Percentiles rank a stretch among this genome's conserved stretches.
Conservation (phyloP, 371 early-diverging fungal genomes). For the Dinochytrium kinnereticum region DNA sequence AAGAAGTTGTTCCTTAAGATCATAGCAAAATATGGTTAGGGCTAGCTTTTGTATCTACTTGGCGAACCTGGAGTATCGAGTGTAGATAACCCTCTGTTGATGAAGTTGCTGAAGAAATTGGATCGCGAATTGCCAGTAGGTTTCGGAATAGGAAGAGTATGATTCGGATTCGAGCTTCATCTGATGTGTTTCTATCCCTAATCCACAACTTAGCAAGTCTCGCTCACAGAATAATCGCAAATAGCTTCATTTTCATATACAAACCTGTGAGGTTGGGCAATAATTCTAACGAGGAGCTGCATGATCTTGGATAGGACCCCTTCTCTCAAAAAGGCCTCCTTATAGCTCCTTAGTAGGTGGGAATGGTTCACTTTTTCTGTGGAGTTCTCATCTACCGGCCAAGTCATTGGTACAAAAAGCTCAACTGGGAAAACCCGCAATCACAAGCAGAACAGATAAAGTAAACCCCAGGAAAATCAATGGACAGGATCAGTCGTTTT, state of each 20-base stretch:
- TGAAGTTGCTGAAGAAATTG: constrained; percentile 58
- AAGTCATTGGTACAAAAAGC: constrained; percentile 65
- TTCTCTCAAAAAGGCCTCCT: constrained; percentile 66
- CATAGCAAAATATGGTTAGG: neutral
- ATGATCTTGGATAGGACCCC: constrained; percentile 60
- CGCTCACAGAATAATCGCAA: no score
- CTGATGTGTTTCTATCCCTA: constrained; percentile 66
- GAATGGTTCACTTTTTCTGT: constrained; percentile 56
- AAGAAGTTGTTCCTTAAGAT: constrained; percentile 60
- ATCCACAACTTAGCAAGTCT: constrained; percentile 28
- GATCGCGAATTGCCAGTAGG: constrained; percentile 78
- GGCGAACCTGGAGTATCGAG: constrained; percentile 64
- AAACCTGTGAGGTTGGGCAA: constrained; percentile 3
- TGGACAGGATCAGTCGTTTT: no score
- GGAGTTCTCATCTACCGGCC: constrained; percentile 54
- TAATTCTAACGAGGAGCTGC: constrained; percentile 51
- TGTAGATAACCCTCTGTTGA: constrained; percentile 51
- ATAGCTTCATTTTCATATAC: neutral
- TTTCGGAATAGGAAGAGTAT: constrained; percentile 80
- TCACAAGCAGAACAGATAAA: neutral
- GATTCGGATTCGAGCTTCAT: constrained; percentile 74
- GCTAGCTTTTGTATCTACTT: neutral
- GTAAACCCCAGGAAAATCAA: no score
- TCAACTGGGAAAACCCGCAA: constrained; percentile 55
- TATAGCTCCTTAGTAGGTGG: constrained; percentile 68